Evolutionary conservation across 352 stramenopile species (phyloP).

Genomic region (Thraustochytrium sp.): DNA sequence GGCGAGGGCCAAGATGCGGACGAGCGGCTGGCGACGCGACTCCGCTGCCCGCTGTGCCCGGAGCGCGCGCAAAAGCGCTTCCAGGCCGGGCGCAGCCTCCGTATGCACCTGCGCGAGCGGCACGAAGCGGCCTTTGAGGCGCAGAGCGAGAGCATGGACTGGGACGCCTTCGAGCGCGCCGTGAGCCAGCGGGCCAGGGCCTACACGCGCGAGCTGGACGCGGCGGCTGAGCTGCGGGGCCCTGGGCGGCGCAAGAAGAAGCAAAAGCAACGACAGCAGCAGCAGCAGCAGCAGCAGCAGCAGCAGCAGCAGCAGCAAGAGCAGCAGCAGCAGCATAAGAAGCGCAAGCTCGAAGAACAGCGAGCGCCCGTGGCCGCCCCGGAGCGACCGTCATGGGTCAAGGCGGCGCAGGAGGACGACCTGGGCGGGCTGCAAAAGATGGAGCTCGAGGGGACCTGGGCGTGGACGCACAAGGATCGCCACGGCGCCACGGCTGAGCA

Average conservation of each 20-base stretch:
- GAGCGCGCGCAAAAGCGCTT: neutral
- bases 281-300: too few relatives aligned
- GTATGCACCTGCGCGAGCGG: neutral
- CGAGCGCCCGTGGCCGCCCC: neutral
- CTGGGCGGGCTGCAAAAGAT: neutral
- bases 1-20: neutral
- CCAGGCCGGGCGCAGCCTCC: neutral
- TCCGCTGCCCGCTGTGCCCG: slow-evolving; percentile 20
- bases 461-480: neutral
- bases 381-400: slow-evolving; percentile 2
- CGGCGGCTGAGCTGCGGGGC: too few relatives aligned
- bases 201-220: neutral
- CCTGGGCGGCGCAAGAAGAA: too few relatives aligned
- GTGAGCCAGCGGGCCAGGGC: neutral
- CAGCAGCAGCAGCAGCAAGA: too few relatives aligned
- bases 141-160: neutral
- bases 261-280: too few relatives aligned
- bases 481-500: slow-evolving; percentile 40
- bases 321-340: neutral
- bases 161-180: neutral
- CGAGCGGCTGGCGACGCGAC: too few relatives aligned
- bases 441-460: neutral
- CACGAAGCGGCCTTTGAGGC: neutral
- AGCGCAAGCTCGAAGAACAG: neutral
- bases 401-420: neutral